Base-by-base conservation (phyloP, 768 basidiomycete genomes). In the Botryobasidium botryosum region DNA sequence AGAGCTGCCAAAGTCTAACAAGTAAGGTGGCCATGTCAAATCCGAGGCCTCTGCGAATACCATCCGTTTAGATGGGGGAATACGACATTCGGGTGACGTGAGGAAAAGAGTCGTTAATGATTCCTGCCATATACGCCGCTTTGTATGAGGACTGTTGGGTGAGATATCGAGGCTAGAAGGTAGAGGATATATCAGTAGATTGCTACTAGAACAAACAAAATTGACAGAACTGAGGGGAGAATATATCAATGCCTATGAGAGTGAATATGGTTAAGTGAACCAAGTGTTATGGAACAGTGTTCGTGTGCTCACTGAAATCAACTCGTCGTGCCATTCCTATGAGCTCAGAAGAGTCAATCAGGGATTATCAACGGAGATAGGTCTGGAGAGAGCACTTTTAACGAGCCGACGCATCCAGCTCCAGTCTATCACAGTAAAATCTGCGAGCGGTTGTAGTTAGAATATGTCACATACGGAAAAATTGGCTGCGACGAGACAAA, bases 221-320 rank as follows among this genome's bases (percentile, higher is more conserved):
- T n/a, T n/a, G n/a, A n/a, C n/a, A n/a, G n/a, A n/a, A 74, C 79
- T 71, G 66, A 18, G 83, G 83, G 13, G 80, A 83, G 57, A 85
- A 85, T 40, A 85, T 70, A 56, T 86, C 83, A 50, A 85, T 70
- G 57, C 79, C 79, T 82, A 27, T 15, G 27, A n/a, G 8, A 17
- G 21, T n/a, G n/a, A n/a, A n/a, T n/a, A n/a, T n/a, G n/a, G n/a
- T 18, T 46, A 32, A 40, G 36, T 33, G 12, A 29, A 6, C 4
- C n/a, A 15, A 6, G 21, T 8, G n/a, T n/a, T 3, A 23, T 23
- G 3, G 5, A 25, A 37, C 12, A 2, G 24, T 7, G 24, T 6
- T 10, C n/a, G 26, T 20, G 6, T 1, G 66, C 76, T 45, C 50
- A 81, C 78, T 81, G 61, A 82, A 83, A 60, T 85, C 81, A 29